These are phyloP conservation scores for Ganoderma lingzhi DNA, from an alignment of 1,284 basidiomycete species.

Conservation along the genomic window DNA sequence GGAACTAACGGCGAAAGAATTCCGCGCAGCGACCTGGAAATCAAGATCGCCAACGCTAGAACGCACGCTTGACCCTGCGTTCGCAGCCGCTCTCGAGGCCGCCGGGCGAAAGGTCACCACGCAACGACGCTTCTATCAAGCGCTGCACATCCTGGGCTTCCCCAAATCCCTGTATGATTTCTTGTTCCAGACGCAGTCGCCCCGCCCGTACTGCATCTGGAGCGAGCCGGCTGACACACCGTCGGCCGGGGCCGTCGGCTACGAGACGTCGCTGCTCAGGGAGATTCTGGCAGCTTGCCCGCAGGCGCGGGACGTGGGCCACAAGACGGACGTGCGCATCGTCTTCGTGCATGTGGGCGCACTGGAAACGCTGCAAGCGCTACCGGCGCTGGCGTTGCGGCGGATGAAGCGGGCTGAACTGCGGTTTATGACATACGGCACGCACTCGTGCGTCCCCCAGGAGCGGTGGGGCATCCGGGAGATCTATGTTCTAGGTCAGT, in stretches of 20 bases:
- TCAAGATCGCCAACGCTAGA: conserved; percentile 10
- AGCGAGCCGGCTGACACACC: conserved; percentile 38
- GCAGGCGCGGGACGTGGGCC: conserved; percentile 44
- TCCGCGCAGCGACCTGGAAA: conserved; percentile 32
- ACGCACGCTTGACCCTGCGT: conserved; percentile 15
- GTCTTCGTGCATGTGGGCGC: conserved; percentile 74
- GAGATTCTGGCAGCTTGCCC: conserved; percentile 53
- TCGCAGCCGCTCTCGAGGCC: conserved; percentile 15
- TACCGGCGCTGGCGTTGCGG: conserved; percentile 57
- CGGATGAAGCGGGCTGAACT: conserved; percentile 51
- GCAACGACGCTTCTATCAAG: conserved; percentile 47
- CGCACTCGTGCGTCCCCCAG: conserved; percentile 56
- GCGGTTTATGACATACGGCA: conserved; percentile 73
- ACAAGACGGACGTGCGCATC: conserved; percentile 52
- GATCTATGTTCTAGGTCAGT: conserved; percentile 69
- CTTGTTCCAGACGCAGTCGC: conserved; percentile 40
- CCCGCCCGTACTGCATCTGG: conserved; percentile 51
- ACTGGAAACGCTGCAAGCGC: conserved; percentile 52
- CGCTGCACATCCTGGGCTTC: conserved; percentile 55
- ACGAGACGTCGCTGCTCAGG: conserved; percentile 57
- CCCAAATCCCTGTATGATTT: conserved; percentile 52
- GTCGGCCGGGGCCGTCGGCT: conserved; percentile 30
- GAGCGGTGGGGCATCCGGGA: conserved; percentile 65
- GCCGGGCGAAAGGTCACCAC: conserved; percentile 26
- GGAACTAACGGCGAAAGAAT: conserved; percentile 44